Percentiles rank a stretch among this genome's conserved stretches.
Evolutionary conservation across 495 filamentous ascomycete species (phyloP).

Genomic region (Talaromyces trachyspermus): DNA sequence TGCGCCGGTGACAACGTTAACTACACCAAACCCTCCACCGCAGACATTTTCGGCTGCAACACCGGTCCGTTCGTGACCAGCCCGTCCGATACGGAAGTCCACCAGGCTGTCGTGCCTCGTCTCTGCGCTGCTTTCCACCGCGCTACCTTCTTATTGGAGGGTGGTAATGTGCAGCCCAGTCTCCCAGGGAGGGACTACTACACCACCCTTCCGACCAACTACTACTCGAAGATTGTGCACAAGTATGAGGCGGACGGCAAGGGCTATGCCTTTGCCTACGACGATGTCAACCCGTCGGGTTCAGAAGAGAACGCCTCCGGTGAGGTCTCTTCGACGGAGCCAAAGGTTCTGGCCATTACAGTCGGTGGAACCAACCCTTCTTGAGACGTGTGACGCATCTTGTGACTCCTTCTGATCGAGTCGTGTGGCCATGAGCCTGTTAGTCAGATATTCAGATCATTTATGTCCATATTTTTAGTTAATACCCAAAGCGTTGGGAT

Average conservation of each 20-base stretch:
- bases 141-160: slow-evolving; percentile 28
- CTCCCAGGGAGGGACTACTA: slow-evolving; percentile 20
- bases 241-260: slow-evolving; percentile 28
- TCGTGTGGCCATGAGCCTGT: too few species aligned
- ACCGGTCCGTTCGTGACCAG: slow-evolving; percentile 35
- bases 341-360: slow-evolving; percentile 18
- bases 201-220: slow-evolving; percentile 28
- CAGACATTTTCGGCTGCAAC: slow-evolving; percentile 43
- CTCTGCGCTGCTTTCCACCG: slow-evolving; percentile 40
- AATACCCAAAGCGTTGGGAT: too few species aligned
- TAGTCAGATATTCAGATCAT: too few species aligned
- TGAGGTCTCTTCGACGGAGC: slow-evolving; percentile 21
- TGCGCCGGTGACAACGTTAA: slow-evolving; percentile 29
- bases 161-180: slow-evolving; percentile 33
- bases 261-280: slow-evolving; percentile 43
- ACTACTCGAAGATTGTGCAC: slow-evolving; percentile 38
- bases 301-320: slow-evolving; percentile 24
- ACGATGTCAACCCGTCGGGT: slow-evolving; percentile 37
- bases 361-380: slow-evolving; percentile 18
- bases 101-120: slow-evolving; percentile 40
- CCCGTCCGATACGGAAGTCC: slow-evolving; percentile 27
- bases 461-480: too few species aligned
- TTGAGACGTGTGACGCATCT: too few species aligned
- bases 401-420: too few species aligned
- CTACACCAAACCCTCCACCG: slow-evolving; percentile 28